Percentiles rank a stretch among this genome's conserved stretches.
Conservation (phyloP, 352 stramenopile species). For the Pythium sukuiense region DNA sequence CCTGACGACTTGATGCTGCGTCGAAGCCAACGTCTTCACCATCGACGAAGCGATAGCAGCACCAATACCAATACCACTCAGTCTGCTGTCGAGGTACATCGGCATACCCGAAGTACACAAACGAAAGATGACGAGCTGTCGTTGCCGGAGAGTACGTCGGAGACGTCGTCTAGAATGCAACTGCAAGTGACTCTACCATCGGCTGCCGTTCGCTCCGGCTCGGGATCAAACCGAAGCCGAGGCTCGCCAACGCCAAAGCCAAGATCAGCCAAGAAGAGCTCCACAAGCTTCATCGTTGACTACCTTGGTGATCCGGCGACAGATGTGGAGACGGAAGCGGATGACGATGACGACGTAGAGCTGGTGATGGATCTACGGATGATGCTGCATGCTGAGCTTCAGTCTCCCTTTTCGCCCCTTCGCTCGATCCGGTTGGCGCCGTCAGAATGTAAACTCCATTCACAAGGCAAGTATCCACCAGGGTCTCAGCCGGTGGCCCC, state of each 20-base stretch:
- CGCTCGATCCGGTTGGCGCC: conserved; percentile 46
- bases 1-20: conserved; percentile 24
- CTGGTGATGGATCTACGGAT: conserved; percentile 23
- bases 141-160: conserved; percentile 1
- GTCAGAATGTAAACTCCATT: conserved; percentile 35
- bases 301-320: conserved; percentile 10
- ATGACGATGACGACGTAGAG: conserved; percentile 8
- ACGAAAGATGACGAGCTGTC: conserved; percentile 5
- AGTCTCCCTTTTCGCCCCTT: conserved; percentile 38
- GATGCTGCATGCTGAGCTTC: conserved; percentile 15
- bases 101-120: background rate
- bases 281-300: conserved; percentile 9
- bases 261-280: background rate
- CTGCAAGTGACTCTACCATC: conserved; percentile 18
- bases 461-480: conserved; percentile 37
- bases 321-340: background rate
- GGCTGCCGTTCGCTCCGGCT: background rate
- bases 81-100: background rate
- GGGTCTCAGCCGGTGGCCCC: background rate
- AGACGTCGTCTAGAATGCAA: background rate
- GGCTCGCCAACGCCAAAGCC: background rate
- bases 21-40: background rate
- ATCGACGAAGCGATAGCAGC: background rate
- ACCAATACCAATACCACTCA: background rate
- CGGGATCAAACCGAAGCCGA: background rate